These are phyloP conservation scores for Pseudopyrenochaeta lycopersici DNA, from an alignment of 2,329 filamentous ascomycete genomes.

Conservation along the genomic window DNA sequence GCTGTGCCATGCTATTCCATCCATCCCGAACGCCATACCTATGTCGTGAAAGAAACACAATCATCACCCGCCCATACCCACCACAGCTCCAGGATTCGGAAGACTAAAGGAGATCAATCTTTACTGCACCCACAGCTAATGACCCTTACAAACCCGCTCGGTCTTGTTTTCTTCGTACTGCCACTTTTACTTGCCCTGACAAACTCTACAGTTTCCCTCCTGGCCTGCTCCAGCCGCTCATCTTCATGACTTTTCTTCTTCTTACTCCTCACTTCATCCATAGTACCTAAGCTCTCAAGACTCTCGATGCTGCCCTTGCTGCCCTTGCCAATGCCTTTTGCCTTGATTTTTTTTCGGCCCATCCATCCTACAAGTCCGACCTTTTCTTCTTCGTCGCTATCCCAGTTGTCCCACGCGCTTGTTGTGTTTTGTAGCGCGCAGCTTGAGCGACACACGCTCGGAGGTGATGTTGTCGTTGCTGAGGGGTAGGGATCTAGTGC, in stretches of 20 bases:
- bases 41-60: background rate
- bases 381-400: constrained; percentile 45
- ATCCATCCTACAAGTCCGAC: constrained; percentile 39
- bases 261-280: background rate
- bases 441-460: constrained; percentile 29
- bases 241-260: constrained; percentile 10
- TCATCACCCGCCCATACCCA: background rate
- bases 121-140: constrained; percentile 42
- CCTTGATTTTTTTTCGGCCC: constrained; percentile 14
- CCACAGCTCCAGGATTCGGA: background rate
- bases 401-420: constrained; percentile 50
- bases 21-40: no score
- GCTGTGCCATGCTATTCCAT: no score
- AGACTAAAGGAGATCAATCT: constrained; percentile 1
- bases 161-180: constrained; percentile 23
- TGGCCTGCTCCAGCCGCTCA: constrained; percentile 3
- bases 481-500: constrained; percentile 31
- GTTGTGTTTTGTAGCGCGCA: constrained; percentile 38
- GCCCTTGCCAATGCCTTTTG: constrained; percentile 19
- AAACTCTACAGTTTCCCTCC: constrained; percentile 5
- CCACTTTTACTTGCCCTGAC: constrained; percentile 2
- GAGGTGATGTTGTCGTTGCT: constrained; percentile 19
- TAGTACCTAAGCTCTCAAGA: constrained; percentile 9
- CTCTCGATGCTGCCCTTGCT: constrained; percentile 24
- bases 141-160: constrained; percentile 41